Percentiles rank a stretch among this genome's conserved stretches.
Conservation (phyloP, 495 filamentous ascomycete genomes). For the Penicillium canescens region DNA sequence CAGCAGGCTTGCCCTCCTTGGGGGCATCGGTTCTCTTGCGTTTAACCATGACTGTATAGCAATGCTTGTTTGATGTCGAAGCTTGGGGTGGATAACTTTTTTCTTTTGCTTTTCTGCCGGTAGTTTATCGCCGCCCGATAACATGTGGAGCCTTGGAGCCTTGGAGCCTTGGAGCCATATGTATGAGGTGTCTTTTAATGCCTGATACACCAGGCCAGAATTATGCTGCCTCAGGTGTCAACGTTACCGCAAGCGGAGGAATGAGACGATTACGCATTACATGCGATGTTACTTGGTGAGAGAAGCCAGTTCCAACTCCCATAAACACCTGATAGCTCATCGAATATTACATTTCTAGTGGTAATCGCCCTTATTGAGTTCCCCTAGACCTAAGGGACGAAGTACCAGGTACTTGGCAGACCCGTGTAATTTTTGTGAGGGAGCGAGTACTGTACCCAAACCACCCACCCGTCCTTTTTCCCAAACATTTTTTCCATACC, state of each 20-base stretch:
- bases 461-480: conserved; percentile 8
- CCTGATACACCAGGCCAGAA: neutral
- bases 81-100: conserved; percentile 22
- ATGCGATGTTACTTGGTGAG: conserved; percentile 1
- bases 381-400: neutral
- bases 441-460: conserved; percentile 13
- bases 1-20: conserved; percentile 32
- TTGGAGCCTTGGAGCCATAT: conserved; percentile 8
- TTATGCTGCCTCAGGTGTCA: conserved; percentile 11
- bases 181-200: conserved; percentile 1
- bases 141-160: conserved; percentile 1
- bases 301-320: too few relatives aligned
- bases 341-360: neutral
- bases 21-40: conserved; percentile 64
- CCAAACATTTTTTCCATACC: conserved; percentile 28
- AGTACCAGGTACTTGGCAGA: conserved; percentile 11
- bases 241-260: conserved; percentile 15
- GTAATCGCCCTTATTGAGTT: neutral
- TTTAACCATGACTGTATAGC: conserved; percentile 60
- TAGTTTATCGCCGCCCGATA: conserved; percentile 26
- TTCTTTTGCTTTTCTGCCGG: conserved; percentile 22
- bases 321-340: neutral
- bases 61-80: conserved; percentile 12
- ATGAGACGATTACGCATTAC: conserved; percentile 14
- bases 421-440: conserved; percentile 11